A percentile compares a stretch with the other conserved stretches of the same genome.
Evolutionary conservation across 208 protist species (phyloP).

Genomic region (Strigomonas galati): DNA sequence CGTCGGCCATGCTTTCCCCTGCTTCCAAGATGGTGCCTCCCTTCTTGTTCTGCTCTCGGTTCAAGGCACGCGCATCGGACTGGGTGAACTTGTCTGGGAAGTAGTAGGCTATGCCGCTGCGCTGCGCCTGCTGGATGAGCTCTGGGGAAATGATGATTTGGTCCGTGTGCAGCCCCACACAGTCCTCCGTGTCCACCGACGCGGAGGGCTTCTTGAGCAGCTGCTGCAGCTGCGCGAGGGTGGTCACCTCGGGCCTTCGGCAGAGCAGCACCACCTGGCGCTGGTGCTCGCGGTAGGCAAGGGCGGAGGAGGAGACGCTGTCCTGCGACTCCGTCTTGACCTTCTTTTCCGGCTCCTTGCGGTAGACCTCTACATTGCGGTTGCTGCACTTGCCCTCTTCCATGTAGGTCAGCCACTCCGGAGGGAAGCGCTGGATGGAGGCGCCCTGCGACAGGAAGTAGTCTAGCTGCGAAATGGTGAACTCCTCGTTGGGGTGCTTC

Average conservation of each 20-base stretch:
- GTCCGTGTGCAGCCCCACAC: conserved; percentile 81
- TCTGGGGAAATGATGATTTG: conserved; percentile 54
- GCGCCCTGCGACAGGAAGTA: conserved; percentile 74
- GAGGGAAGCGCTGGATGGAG: conserved; percentile 73
- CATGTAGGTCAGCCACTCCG: conserved; percentile 65
- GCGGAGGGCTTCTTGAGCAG: conserved; percentile 58
- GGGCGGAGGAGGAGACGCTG: not conserved
- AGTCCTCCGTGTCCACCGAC: conserved; percentile 61
- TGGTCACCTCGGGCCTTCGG: conserved; percentile 40
- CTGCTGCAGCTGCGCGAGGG: conserved; percentile 44
- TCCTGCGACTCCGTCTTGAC: not conserved
- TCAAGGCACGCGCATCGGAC: not conserved
- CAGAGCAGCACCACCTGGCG: conserved; percentile 44
- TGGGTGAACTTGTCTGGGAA: conserved; percentile 57
- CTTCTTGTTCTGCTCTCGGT: not conserved
- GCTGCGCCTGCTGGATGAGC: conserved; percentile 48
- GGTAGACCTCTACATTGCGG: conserved; percentile 65
- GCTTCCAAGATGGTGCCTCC: not conserved
- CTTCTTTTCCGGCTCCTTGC: conserved; percentile 3
- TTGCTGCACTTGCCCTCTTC: conserved; percentile 44
- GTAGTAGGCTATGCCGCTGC: conserved; percentile 63
- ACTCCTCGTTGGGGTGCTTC: conserved; percentile 57
- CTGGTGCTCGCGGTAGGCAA: conserved; percentile 15
- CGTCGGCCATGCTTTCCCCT: not conserved
- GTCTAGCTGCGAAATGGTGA: conserved; percentile 75